phyloP scores from a whole-genome alignment of 2,329 filamentous ascomycete genomes.

The Fusarium sp. region DNA sequence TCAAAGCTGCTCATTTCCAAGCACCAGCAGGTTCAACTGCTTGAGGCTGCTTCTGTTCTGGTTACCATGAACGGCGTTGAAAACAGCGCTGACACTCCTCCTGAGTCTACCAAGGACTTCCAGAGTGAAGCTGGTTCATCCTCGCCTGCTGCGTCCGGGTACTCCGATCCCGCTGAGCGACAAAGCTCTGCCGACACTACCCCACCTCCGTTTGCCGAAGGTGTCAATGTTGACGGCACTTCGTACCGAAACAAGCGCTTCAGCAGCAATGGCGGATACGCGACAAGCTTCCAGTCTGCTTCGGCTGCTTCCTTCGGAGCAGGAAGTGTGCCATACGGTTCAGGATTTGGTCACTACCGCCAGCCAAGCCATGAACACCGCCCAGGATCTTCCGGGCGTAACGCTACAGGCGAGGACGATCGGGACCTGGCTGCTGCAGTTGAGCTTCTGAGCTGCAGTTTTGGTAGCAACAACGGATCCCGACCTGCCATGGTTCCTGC shows the following conservation, averaged over 20 bases:
- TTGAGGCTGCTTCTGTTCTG: conserved; percentile 96
- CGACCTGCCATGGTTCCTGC: conserved; percentile 70
- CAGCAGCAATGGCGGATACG: conserved; percentile 67
- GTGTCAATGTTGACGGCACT: conserved; percentile 63
- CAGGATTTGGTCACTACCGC: conserved; percentile 68
- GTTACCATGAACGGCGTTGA: conserved; percentile 81
- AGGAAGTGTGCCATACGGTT: conserved; percentile 58
- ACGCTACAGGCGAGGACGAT: conserved; percentile 81
- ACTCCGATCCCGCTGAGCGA: conserved; percentile 79
- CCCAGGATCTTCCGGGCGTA: conserved; percentile 81
- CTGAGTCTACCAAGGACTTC: conserved; percentile 72
- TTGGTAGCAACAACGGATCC: conserved; percentile 77
- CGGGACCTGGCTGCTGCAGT: conserved; percentile 90
- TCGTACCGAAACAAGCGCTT: conserved; percentile 68
- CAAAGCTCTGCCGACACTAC: conserved; percentile 92
- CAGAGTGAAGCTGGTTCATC: conserved; percentile 84
- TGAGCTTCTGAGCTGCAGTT: conserved; percentile 89
- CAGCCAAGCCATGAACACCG: conserved; percentile 80
- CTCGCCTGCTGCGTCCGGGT: conserved; percentile 83
- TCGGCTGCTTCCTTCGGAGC: conserved; percentile 62
- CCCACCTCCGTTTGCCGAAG: conserved; percentile 81
- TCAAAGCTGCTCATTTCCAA: conserved; percentile 99
- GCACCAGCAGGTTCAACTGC: conserved; percentile 97
- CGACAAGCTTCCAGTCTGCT: conserved; percentile 83
- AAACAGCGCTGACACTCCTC: conserved; percentile 66